Evolutionary conservation across 768 basidiomycete genomes (phyloP).

Genomic region (Lactarius hengduanensis): DNA sequence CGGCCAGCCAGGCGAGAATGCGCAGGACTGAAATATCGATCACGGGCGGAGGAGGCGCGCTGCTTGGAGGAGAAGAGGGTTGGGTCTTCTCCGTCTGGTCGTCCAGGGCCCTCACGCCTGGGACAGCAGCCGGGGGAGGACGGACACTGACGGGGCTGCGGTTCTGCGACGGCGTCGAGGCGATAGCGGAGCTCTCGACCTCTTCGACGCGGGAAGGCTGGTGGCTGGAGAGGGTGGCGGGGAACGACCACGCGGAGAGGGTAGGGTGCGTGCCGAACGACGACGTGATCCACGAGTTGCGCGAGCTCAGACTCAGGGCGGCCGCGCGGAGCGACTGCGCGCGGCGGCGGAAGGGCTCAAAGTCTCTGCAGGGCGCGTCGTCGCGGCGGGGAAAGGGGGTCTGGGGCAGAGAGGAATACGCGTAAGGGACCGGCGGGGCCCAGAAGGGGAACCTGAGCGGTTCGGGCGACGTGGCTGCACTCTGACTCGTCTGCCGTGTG

Average conservation of each 20-base stretch:
- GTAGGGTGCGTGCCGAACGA: conserved; percentile 56
- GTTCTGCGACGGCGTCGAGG: conserved; percentile 37
- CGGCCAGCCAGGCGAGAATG: conserved; percentile 60
- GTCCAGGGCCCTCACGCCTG: conserved; percentile 61
- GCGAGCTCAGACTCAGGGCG: conserved; percentile 57
- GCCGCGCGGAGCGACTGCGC: conserved; percentile 42
- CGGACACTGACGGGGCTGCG: conserved; percentile 46
- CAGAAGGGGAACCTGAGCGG: conserved; percentile 57
- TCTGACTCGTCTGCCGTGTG: conserved; percentile 41
- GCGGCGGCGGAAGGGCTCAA: conserved; percentile 66
- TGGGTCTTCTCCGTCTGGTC: conserved; percentile 61
- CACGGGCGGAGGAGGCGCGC: conserved; percentile 40
- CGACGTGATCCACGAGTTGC: conserved; percentile 74
- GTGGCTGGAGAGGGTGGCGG: conserved; percentile 42
- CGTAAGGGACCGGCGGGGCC: conserved; percentile 40
- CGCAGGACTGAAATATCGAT: conserved; percentile 57
- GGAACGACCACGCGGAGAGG: conserved; percentile 68
- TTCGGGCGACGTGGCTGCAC: conserved; percentile 36
- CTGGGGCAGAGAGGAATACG: conserved; percentile 53
- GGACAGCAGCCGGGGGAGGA: conserved; percentile 52
- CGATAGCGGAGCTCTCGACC: conserved; percentile 39
- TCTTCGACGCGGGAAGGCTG: conserved; percentile 33
- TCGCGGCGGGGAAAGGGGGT: conserved; percentile 58
- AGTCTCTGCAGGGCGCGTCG: conserved; percentile 40
- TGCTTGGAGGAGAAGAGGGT: conserved; percentile 43